A percentile compares a stretch with the other conserved stretches of the same genome.
Evolutionary conservation across 2,329 filamentous ascomycete species (phyloP).

Genomic region (Ophiocordyceps camponoti-rufipedis): DNA sequence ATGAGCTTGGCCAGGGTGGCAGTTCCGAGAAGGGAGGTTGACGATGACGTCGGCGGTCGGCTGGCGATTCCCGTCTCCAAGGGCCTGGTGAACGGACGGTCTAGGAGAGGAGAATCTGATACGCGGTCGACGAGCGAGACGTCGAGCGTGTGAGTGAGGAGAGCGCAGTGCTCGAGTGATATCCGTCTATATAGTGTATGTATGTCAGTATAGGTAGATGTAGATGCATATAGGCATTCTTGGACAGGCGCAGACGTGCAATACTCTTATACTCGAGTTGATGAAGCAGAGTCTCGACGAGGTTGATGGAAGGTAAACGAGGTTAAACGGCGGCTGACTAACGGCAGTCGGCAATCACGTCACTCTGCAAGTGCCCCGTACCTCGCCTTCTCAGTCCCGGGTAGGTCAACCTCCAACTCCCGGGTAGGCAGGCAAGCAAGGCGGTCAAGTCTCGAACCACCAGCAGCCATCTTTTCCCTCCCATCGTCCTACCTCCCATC

Average conservation of each 20-base stretch:
- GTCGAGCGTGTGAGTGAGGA: conserved; percentile 11
- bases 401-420: too few species aligned
- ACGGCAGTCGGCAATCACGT: too few species aligned
- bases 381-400: too few species aligned
- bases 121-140: conserved; percentile 17
- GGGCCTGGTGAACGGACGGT: conserved; percentile 13
- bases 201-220: not conserved
- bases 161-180: not conserved
- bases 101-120: conserved; percentile 17
- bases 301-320: too few species aligned
- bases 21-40: conserved; percentile 11
- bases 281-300: too few species aligned
- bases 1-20: conserved; percentile 40
- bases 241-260: too few species aligned
- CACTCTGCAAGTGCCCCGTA: too few species aligned
- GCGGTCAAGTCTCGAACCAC: too few species aligned
- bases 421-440: too few species aligned
- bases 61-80: conserved; percentile 14
- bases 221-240: too few species aligned
- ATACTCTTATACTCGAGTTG: too few species aligned
- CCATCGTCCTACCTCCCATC: not conserved
- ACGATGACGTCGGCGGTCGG: conserved; percentile 10
- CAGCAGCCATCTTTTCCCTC: not conserved
- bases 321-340: too few species aligned
- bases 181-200: not conserved